phyloP scores from a whole-genome alignment of 331 rosid species.

The Pyracantha coccinea region DNA sequence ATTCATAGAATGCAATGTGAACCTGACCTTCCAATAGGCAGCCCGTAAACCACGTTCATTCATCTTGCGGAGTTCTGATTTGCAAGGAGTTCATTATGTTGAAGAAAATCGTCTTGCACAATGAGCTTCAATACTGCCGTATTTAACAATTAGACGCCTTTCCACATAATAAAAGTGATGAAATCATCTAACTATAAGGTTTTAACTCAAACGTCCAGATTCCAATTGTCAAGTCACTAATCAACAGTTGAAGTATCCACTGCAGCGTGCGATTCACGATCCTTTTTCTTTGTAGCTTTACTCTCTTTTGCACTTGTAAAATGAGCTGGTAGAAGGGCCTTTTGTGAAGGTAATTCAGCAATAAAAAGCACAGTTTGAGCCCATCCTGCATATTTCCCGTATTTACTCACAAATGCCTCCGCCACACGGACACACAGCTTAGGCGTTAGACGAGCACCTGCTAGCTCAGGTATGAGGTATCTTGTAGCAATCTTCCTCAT shows the following conservation, averaged over 20 bases:
- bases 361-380: slow-evolving; percentile 87
- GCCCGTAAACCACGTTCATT: neutral
- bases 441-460: slow-evolving; percentile 75
- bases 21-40: neutral
- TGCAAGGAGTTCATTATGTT: neutral
- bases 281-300: slow-evolving; percentile 32
- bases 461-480: slow-evolving; percentile 87
- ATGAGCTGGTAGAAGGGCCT: slow-evolving; percentile 51
- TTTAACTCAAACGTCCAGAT: neutral
- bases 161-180: neutral
- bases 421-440: slow-evolving; percentile 71
- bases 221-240: neutral
- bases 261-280: neutral
- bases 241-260: slow-evolving; percentile 2
- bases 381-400: slow-evolving; percentile 97
- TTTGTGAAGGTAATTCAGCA: slow-evolving; percentile 89
- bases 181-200: neutral
- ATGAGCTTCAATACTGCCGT: too few relatives aligned
- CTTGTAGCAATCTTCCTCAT: slow-evolving; percentile 80
- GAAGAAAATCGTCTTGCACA: neutral
- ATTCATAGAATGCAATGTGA: neutral
- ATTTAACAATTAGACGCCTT: too few relatives aligned
- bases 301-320: slow-evolving; percentile 30
- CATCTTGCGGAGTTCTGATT: neutral
- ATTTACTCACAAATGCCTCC: slow-evolving; percentile 77